These are phyloP conservation scores for Quercus glauca DNA, from an alignment of 306 rosid genomes.

Conservation along the genomic window DNA sequence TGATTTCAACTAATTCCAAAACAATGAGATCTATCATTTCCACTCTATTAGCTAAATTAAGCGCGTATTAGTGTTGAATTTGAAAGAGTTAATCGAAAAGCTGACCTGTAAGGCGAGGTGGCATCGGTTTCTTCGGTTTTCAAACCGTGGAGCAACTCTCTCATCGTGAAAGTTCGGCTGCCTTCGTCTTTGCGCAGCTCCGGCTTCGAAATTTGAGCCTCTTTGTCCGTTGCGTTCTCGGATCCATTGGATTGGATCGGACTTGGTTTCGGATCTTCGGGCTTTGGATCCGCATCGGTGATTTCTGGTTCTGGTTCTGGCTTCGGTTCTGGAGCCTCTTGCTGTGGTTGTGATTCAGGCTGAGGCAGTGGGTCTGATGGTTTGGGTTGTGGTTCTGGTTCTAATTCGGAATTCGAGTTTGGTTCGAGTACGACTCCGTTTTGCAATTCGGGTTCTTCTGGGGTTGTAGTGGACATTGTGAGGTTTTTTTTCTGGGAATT, in stretches of 20 bases:
- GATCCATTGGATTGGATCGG: constrained; percentile 33
- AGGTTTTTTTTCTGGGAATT: background rate
- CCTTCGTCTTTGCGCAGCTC: constrained; percentile 81
- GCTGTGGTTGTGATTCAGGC: background rate
- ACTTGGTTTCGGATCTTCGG: constrained; percentile 16
- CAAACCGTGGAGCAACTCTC: constrained; percentile 82
- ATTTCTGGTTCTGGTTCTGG: background rate
- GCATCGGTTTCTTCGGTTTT: constrained; percentile 53
- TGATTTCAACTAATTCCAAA: background rate
- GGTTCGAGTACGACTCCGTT: constrained; percentile 19
- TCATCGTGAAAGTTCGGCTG: constrained; percentile 92
- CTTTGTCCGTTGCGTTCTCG: constrained; percentile 4
- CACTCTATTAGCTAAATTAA: background rate
- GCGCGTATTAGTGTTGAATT: background rate
- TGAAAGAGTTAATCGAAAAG: background rate
- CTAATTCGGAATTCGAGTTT: background rate
- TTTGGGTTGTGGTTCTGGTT: constrained; percentile 1
- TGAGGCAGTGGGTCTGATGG: constrained; percentile 2
- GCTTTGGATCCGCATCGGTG: constrained; percentile 34
- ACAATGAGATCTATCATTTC: background rate
- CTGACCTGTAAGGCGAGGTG: constrained; percentile 66
- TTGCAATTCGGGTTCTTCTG: constrained; percentile 32
- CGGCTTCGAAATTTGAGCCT: constrained; percentile 23
- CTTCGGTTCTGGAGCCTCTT: background rate
- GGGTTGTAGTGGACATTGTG: constrained; percentile 36